Evolutionary conservation across 2,329 filamentous ascomycete species (phyloP).

Genomic region (Huntiella abstrusa): DNA sequence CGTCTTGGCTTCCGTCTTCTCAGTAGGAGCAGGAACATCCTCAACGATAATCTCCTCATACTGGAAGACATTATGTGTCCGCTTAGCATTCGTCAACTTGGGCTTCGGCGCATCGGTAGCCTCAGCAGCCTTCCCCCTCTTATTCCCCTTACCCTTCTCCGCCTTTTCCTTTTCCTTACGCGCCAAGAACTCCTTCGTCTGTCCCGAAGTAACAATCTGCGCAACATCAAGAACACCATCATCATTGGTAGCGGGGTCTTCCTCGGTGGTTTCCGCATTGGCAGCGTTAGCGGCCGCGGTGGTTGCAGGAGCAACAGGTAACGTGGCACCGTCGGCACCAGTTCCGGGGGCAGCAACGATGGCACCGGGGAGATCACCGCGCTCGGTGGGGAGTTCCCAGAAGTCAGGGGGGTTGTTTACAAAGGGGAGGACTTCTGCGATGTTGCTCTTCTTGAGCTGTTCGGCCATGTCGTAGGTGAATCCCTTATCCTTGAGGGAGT

Average conservation of each 20-base stretch:
- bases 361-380: slow-evolving; percentile 12
- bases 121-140: slow-evolving; percentile 41
- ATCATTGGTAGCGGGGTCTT: slow-evolving; percentile 27
- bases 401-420: slow-evolving; percentile 24
- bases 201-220: slow-evolving; percentile 65
- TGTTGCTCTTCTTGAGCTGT: slow-evolving; percentile 46
- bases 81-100: slow-evolving; percentile 53
- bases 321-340: slow-evolving; percentile 17
- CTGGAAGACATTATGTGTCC: slow-evolving; percentile 49
- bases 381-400: slow-evolving; percentile 30
- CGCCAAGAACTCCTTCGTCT: slow-evolving; percentile 64
- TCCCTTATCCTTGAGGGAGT: slow-evolving; percentile 41
- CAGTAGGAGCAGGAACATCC: slow-evolving; percentile 21
- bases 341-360: slow-evolving; percentile 13
- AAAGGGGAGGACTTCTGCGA: slow-evolving; percentile 49
- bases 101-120: slow-evolving; percentile 35
- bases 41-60: slow-evolving; percentile 51
- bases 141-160: slow-evolving; percentile 42
- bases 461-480: slow-evolving; percentile 51
- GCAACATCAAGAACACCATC: slow-evolving; percentile 71
- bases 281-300: slow-evolving; percentile 15
- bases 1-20: not conserved
- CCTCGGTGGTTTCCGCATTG: slow-evolving; percentile 20
- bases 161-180: slow-evolving; percentile 68
- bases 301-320: slow-evolving; percentile 13